Evolutionary conservation across 768 basidiomycete species (phyloP), one percentile per base, ranked within the genome.

Genomic region (Hypholoma fasciculare): DNA sequence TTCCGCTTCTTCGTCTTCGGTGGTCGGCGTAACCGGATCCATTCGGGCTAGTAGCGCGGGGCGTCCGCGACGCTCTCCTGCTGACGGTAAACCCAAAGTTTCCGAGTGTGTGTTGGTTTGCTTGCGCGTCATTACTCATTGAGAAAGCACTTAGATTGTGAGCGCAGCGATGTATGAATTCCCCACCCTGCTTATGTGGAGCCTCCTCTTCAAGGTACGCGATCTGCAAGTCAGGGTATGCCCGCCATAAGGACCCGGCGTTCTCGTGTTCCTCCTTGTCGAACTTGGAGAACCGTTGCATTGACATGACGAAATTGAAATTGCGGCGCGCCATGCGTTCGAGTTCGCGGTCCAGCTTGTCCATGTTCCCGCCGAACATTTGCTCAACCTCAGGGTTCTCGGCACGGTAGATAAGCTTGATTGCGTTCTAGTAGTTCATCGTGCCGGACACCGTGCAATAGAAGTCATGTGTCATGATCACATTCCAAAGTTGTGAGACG

Each of bases 361-460:
- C 97, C 2, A 96, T 97, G 75, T 98, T 98, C 13, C 96, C 96
- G 40, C 97, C 96, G 65, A 94, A 98, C 49, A 90, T 82, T 74
- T 98, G 96, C n/a, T 98, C 97, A 48, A 99, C 92, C 73, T 99
- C 97, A 7, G 97, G 97, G 76, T 98, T 98, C 78, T 99, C 97
- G 43, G 98, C 97, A 56, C 96, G 94, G 73, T 98, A 96, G n/a
- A 99, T 83, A 38, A 99, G 78, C 72, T 99, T 99, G 86, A 99
- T 98, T 12, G 97, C 97, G 78, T 99, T 99, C 63, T 92, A 88
- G 73, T 99, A 98, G 77, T 99, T 99, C 97, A 98, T 98, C 93
- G 98, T 98, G 52, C 97, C 97, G 37, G 97, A 98, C 16, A 99
- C 96, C 13, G 97, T 99, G 63, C 97, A 87, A 71, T 99, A 98